These are phyloP conservation scores for Colletotrichum lupini DNA, from an alignment of 2,329 filamentous ascomycete genomes.

Conservation along the genomic window DNA sequence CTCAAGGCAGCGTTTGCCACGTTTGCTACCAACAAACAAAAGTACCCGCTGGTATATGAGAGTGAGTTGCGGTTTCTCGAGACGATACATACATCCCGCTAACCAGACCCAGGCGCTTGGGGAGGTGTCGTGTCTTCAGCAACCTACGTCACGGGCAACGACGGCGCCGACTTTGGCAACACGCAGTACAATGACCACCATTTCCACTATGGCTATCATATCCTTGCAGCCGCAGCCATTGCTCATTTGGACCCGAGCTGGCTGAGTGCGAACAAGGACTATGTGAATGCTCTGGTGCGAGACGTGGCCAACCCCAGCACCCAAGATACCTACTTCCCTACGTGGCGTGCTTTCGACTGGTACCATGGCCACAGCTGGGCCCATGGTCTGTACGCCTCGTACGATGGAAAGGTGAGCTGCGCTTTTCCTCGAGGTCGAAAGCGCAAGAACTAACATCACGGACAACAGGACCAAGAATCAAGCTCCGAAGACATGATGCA, in stretches of 20 bases:
- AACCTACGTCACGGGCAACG: constrained; percentile 75
- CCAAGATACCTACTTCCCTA: constrained; percentile 80
- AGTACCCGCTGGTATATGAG: constrained; percentile 74
- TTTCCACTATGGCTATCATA: constrained; percentile 88
- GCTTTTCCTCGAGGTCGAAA: too few species aligned
- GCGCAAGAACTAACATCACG: not conserved
- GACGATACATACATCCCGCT: not conserved
- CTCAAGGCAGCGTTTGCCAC: constrained; percentile 74
- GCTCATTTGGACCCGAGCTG: constrained; percentile 81
- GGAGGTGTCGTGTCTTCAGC: constrained; percentile 83
- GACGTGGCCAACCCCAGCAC: constrained; percentile 82
- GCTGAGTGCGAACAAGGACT: constrained; percentile 78
- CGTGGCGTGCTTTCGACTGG: constrained; percentile 90
- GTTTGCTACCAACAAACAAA: constrained; percentile 76
- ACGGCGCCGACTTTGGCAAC: constrained; percentile 88
- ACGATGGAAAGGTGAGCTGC: constrained; percentile 73
- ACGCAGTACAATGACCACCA: constrained; percentile 83
- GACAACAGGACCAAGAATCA: constrained; percentile 76
- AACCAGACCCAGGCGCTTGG: constrained; percentile 67
- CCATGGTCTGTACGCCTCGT: constrained; percentile 76
- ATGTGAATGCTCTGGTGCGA: constrained; percentile 85
- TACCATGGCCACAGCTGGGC: constrained; percentile 96
- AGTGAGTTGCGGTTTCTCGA: constrained; percentile 50
- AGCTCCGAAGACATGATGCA: constrained; percentile 92
- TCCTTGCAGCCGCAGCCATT: constrained; percentile 87